phyloP scores from a whole-genome alignment of 2,329 filamentous ascomycete genomes.

The Xylaria sp. region DNA sequence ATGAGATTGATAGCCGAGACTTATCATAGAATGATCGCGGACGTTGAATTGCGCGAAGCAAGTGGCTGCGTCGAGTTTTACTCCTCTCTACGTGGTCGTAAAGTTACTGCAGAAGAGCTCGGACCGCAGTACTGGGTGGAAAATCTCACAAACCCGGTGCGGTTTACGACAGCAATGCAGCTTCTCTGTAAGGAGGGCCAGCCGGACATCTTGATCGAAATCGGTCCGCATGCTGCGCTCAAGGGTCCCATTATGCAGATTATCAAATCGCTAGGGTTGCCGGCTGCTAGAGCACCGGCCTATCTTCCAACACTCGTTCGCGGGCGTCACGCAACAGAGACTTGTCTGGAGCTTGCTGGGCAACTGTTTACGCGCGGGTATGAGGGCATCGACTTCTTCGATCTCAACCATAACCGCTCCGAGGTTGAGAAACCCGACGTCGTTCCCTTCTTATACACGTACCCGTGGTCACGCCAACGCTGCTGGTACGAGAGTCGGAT shows the following conservation, averaged over 20 bases:
- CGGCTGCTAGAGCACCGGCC: conserved; percentile 25
- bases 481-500: conserved; percentile 39
- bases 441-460: conserved; percentile 33
- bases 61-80: conserved; percentile 21
- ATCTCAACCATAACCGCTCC: conserved; percentile 34
- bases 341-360: conserved; percentile 33
- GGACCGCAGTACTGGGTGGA: conserved; percentile 31
- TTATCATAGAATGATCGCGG: conserved; percentile 28
- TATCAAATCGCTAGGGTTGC: conserved; percentile 25
- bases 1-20: conserved; percentile 30
- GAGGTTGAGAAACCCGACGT: conserved; percentile 33
- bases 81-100: conserved; percentile 27
- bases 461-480: conserved; percentile 38
- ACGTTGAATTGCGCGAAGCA: conserved; percentile 12
- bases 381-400: conserved; percentile 33
- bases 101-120: conserved; percentile 23
- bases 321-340: conserved; percentile 23
- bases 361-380: conserved; percentile 35
- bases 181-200: conserved; percentile 18
- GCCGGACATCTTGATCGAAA: conserved; percentile 28
- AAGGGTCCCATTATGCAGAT: conserved; percentile 31
- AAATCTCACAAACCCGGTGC: conserved; percentile 29
- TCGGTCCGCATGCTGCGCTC: conserved; percentile 30
- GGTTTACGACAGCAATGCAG: conserved; percentile 23
- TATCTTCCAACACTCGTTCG: conserved; percentile 36